Percentiles rank a stretch among this genome's conserved stretches.
Conservation (phyloP, 805 yeast genomes). For the Yamadazyma phyllophila region DNA sequence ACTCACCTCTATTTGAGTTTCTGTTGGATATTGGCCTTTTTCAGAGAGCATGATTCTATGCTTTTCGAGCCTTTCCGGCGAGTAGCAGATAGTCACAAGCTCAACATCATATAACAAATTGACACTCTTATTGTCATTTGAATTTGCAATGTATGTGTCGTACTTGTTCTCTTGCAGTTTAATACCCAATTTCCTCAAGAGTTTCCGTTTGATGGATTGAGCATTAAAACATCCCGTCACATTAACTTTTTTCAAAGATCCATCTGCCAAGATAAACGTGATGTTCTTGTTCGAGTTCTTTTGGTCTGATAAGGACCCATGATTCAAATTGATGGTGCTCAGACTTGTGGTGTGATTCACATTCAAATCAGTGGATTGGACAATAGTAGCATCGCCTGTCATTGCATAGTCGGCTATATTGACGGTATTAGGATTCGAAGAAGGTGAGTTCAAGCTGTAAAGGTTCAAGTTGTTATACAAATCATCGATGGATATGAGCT, state of each 20-base stretch:
- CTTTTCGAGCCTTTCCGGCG: slow-evolving; percentile 67
- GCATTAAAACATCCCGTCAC: slow-evolving; percentile 81
- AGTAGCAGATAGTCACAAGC: slow-evolving; percentile 77
- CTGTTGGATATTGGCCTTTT: slow-evolving; percentile 60
- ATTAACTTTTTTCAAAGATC: slow-evolving; percentile 63
- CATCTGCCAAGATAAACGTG: slow-evolving; percentile 73
- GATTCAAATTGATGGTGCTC: slow-evolving; percentile 8
- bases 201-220: slow-evolving; percentile 68
- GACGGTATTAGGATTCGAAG: slow-evolving; percentile 5
- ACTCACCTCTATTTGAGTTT: slow-evolving; percentile 56
- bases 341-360: background rate
- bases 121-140: slow-evolving; percentile 23
- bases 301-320: slow-evolving; percentile 2
- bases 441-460: slow-evolving; percentile 8
- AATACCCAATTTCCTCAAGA: slow-evolving; percentile 57
- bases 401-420: slow-evolving; percentile 9
- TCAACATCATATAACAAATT: slow-evolving; percentile 71
- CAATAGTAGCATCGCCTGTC: slow-evolving; percentile 12
- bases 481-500: slow-evolving; percentile 24
- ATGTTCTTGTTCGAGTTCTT: slow-evolving; percentile 38
- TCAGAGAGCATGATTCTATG: slow-evolving; percentile 69
- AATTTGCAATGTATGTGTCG: slow-evolving; percentile 58
- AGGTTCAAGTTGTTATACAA: slow-evolving; percentile 18
- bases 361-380: slow-evolving; percentile 10
- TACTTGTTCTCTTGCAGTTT: slow-evolving; percentile 46